phyloP scores from a whole-genome alignment of 257 asterid species.

The Echium plantagineum region DNA sequence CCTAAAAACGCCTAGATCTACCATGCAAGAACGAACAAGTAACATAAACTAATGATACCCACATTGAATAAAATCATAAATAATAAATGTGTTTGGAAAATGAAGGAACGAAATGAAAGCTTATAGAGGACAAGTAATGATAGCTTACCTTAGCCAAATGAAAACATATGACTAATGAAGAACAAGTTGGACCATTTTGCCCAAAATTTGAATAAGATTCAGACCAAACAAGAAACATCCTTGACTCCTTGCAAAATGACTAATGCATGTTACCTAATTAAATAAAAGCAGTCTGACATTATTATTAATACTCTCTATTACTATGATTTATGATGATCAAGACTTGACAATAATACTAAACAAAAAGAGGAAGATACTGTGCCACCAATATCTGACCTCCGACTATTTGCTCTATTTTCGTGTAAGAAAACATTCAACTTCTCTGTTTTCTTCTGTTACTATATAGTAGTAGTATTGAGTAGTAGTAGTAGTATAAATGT shows the following conservation, averaged over 20 bases:
- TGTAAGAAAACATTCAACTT: neutral
- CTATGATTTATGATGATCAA: slow-evolving; percentile 15
- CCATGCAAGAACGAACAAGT: too few species aligned
- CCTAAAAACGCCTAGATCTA: too few species aligned
- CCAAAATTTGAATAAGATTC: too few species aligned
- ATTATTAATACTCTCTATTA: too few species aligned
- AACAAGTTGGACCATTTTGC: neutral
- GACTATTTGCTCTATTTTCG: slow-evolving; percentile 11
- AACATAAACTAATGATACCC: neutral
- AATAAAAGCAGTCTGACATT: slow-evolving; percentile 15
- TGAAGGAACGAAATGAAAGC: too few species aligned
- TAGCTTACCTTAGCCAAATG: neutral
- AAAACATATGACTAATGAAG: neutral
- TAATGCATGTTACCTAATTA: neutral
- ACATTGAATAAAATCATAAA: too few species aligned
- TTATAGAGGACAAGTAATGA: neutral
- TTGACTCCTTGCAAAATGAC: neutral
- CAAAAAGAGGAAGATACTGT: slow-evolving; percentile 15
- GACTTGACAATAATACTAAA: slow-evolving; percentile 21
- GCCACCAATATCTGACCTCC: slow-evolving; percentile 13
- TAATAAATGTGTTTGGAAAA: too few species aligned
- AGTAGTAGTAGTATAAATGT: too few species aligned
- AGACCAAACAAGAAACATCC: too few species aligned
- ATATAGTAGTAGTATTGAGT: too few species aligned
- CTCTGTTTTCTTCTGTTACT: neutral